phyloP scores from a whole-genome alignment of 257 asterid genomes.

The Lycium barbarum region DNA sequence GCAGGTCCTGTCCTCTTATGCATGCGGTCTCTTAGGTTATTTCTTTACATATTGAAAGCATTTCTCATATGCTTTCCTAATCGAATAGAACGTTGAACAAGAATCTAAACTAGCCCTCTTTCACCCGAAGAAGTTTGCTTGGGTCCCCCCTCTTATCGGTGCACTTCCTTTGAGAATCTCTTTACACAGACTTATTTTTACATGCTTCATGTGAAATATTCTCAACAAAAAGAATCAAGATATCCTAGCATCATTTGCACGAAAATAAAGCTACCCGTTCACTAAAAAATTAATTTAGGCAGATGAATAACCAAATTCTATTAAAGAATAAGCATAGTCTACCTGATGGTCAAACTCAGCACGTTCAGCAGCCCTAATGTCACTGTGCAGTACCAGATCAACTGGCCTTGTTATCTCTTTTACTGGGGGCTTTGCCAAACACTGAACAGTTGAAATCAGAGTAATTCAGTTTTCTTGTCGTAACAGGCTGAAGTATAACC shows the following conservation, averaged over 20 bases:
- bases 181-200: not conserved
- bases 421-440: constrained; percentile 76
- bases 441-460: constrained; percentile 48
- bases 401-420: constrained; percentile 73
- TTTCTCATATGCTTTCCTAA: not conserved
- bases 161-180: not conserved
- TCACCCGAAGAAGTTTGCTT: not conserved
- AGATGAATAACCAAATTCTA: not conserved
- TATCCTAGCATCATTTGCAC: constrained; percentile 2
- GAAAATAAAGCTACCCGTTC: not conserved
- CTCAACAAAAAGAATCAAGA: not conserved
- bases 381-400: constrained; percentile 79
- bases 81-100: not conserved
- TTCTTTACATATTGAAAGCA: not conserved
- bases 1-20: not conserved
- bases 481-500: not conserved
- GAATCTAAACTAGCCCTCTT: constrained; percentile 24
- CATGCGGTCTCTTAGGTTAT: not conserved
- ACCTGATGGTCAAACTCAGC: constrained; percentile 91
- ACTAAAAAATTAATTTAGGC: not conserved
- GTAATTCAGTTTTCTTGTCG: constrained; percentile 3
- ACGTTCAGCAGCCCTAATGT: constrained; percentile 81
- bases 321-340: constrained; percentile 27
- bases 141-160: constrained; percentile 11
- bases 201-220: not conserved